A percentile compares a stretch with the other conserved stretches of the same genome.
Evolutionary conservation across 768 basidiomycete species (phyloP).

Genomic region (Suillus variegatus): DNA sequence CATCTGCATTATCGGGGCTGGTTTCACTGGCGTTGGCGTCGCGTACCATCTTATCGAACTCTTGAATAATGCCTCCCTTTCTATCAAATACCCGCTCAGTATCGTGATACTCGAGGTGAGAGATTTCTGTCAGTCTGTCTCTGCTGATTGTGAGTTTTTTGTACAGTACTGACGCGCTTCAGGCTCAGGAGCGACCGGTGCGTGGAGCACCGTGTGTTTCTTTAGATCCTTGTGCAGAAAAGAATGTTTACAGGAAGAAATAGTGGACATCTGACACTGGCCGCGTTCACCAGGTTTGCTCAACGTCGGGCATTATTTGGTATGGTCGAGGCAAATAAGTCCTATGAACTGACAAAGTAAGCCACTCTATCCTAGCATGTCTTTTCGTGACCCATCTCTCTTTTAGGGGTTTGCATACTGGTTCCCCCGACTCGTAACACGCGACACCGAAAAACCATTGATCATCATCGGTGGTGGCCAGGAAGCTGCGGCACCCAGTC

Average conservation of each 20-base stretch:
- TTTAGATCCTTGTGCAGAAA: neutral
- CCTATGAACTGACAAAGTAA: conserved; percentile 45
- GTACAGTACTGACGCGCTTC: conserved; percentile 1
- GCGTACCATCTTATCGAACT: conserved; percentile 68
- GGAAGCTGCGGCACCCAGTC: conserved; percentile 38
- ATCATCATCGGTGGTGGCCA: conserved; percentile 77
- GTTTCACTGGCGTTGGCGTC: conserved; percentile 74
- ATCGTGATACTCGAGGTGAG: conserved; percentile 80
- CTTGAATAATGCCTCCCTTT: conserved; percentile 13
- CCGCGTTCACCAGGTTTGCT: conserved; percentile 47
- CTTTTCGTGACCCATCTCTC: too few species aligned
- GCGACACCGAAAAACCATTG: conserved; percentile 43
- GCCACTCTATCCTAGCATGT: neutral
- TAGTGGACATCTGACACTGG: conserved; percentile 72
- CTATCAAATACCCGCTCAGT: conserved; percentile 33
- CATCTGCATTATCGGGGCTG: conserved; percentile 77
- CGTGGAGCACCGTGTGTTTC: neutral
- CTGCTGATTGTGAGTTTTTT: neutral
- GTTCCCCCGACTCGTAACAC: conserved; percentile 66
- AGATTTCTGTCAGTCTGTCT: conserved; percentile 68
- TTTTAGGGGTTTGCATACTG: conserved; percentile 67
- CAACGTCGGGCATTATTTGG: conserved; percentile 42
- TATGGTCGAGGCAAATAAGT: conserved; percentile 53
- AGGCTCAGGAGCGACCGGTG: conserved; percentile 82
- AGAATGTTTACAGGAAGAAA: conserved; percentile 58